Percentiles rank a stretch among this genome's conserved stretches.
Evolutionary conservation across 108 stramenopile genomes (phyloP).

Genomic region (Mayamaea pseudoterrestris): DNA sequence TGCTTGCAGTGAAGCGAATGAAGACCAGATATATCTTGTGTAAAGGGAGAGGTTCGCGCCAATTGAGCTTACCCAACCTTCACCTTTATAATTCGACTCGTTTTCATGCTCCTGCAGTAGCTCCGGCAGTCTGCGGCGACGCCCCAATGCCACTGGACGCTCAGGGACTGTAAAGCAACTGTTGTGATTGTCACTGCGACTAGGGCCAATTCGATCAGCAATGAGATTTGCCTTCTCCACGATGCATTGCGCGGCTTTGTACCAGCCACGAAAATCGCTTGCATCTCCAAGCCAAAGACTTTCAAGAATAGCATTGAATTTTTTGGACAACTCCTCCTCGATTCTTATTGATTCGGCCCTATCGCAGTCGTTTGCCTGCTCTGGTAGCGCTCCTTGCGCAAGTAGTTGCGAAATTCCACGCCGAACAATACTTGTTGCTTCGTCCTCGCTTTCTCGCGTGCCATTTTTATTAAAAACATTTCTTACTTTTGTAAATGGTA

Average conservation of each 20-base stretch:
- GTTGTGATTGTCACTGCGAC: too few relatives aligned
- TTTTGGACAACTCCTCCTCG: slow-evolving; percentile 50
- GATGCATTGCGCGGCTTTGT: slow-evolving; percentile 50
- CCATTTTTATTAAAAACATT: too few relatives aligned
- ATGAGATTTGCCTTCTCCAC: slow-evolving; percentile 63
- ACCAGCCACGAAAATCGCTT: slow-evolving; percentile 50
- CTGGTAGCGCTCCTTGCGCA: slow-evolving; percentile 30
- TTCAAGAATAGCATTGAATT: slow-evolving; percentile 63
- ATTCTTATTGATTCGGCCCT: slow-evolving; percentile 30
- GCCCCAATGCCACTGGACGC: too few relatives aligned
- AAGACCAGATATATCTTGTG: slow-evolving; percentile 49
- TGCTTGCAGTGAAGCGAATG: slow-evolving; percentile 43
- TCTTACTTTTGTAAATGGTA: too few relatives aligned
- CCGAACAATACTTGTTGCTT: slow-evolving; percentile 21
- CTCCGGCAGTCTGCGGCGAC: too few relatives aligned
- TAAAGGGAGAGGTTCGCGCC: slow-evolving; percentile 47
- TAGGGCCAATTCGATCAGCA: slow-evolving; percentile 46
- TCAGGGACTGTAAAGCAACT: too few relatives aligned
- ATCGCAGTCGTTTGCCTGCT: not conserved
- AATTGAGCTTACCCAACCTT: too few relatives aligned
- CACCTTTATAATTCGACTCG: too few relatives aligned
- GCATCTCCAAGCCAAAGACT: slow-evolving; percentile 52
- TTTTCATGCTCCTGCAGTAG: too few relatives aligned
- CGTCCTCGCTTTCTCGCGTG: too few relatives aligned
- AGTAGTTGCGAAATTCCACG: slow-evolving; percentile 27